Conservation (phyloP, 2,329 filamentous ascomycete species). For the Arthrobotrys sinensis region DNA sequence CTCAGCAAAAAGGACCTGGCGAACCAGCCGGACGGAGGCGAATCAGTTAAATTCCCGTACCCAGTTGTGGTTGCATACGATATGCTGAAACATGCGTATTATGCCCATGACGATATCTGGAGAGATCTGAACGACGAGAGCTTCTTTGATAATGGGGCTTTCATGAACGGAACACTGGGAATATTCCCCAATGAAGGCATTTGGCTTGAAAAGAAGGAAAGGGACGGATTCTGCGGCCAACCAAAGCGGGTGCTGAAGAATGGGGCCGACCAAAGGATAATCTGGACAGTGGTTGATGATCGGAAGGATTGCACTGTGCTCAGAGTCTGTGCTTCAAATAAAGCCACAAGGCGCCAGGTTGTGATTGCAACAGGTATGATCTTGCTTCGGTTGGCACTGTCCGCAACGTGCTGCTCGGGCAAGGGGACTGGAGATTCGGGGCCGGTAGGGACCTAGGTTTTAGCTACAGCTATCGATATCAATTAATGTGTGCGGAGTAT, state of each 20-base stretch:
- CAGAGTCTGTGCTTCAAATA: slow-evolving; percentile 43
- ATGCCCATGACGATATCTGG: slow-evolving; percentile 55
- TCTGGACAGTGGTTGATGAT: slow-evolving; percentile 56
- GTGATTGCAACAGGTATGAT: slow-evolving; percentile 58
- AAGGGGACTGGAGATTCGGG: slow-evolving; percentile 26
- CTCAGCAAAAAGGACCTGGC: slow-evolving; percentile 42
- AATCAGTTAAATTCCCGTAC: slow-evolving; percentile 47
- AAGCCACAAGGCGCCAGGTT: slow-evolving; percentile 57
- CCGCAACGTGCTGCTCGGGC: slow-evolving; percentile 51
- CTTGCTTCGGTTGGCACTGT: slow-evolving; percentile 46
- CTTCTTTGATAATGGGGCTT: slow-evolving; percentile 52
- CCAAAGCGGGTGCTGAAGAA: slow-evolving; percentile 56
- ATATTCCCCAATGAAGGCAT: slow-evolving; percentile 52
- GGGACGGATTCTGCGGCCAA: slow-evolving; percentile 53
- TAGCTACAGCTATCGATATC: not conserved
- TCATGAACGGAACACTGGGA: slow-evolving; percentile 55
- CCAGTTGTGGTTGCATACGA: slow-evolving; percentile 58
- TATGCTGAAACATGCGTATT: slow-evolving; percentile 55
- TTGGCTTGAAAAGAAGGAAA: slow-evolving; percentile 51
- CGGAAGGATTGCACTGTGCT: slow-evolving; percentile 56
- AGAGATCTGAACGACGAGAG: slow-evolving; percentile 51
- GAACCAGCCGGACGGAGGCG: slow-evolving; percentile 50
- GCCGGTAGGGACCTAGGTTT: not conserved
- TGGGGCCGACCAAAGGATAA: slow-evolving; percentile 43
- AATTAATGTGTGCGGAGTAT: slow-evolving; percentile 1